phyloP scores from a whole-genome alignment of 371 early-diverging fungal species.

The Mortierella sp. region DNA sequence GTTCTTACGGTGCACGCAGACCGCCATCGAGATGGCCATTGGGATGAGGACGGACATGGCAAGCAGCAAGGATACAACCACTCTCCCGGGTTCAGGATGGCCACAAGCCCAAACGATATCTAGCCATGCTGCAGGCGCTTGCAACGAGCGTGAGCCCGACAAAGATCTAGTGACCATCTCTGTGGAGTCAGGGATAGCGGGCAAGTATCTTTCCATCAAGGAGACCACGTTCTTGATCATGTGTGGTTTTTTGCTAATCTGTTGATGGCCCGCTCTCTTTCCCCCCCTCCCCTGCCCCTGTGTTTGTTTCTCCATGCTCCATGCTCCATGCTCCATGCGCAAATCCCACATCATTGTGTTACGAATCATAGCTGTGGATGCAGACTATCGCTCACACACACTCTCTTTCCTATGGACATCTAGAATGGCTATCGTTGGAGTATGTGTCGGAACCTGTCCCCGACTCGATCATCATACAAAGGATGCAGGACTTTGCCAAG shows the following conservation, averaged over 20 bases:
- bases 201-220: constrained; percentile 11
- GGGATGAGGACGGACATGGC: constrained; percentile 27
- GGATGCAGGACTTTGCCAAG: constrained; percentile 53
- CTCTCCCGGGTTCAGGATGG: too few relatives aligned
- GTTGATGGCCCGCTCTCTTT: too few relatives aligned
- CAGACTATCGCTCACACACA: background rate
- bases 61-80: too few relatives aligned
- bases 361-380: too few relatives aligned
- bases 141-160: constrained; percentile 4
- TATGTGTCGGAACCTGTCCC: constrained; percentile 45
- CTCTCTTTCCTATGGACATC: background rate
- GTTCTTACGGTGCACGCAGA: constrained; percentile 47
- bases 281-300: too few relatives aligned
- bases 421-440: constrained; percentile 49
- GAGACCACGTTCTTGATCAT: too few relatives aligned
- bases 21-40: constrained; percentile 45
- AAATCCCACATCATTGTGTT: too few relatives aligned
- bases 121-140: background rate
- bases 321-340: too few relatives aligned
- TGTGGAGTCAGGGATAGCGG: constrained; percentile 38
- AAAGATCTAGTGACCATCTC: constrained; percentile 32
- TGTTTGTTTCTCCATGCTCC: background rate
- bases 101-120: background rate
- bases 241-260: background rate
- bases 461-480: constrained; percentile 48